These are phyloP conservation scores for Cetraspora pellucida DNA, from an alignment of 192 early-diverging fungal genomes.

Conservation along the genomic window DNA sequence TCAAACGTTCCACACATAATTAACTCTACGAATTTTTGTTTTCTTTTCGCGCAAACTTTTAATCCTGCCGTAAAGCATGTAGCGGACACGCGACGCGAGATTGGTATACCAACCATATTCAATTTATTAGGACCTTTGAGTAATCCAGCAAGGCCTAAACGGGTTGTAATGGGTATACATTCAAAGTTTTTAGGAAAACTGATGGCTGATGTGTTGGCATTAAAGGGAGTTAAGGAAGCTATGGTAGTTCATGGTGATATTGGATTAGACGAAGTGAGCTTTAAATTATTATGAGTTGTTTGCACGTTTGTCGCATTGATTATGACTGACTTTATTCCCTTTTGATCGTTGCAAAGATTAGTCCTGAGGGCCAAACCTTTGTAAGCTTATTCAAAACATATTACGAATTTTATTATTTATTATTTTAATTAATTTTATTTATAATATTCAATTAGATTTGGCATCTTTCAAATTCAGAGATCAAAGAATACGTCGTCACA, in stretches of 20 bases:
- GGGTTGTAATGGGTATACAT: constrained; percentile 91
- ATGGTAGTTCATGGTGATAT: constrained; percentile 92
- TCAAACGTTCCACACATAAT: constrained; percentile 69
- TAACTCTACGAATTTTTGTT: constrained; percentile 74
- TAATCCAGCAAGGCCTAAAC: constrained; percentile 83
- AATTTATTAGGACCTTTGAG: constrained; percentile 91
- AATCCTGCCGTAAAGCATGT: constrained; percentile 89
- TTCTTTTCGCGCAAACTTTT: constrained; percentile 89
- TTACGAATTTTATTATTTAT: too few relatives aligned
- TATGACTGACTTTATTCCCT: not conserved
- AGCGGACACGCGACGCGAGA: constrained; percentile 73
- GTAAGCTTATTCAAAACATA: constrained; percentile 48
- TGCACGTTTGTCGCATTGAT: too few relatives aligned
- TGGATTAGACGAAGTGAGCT: constrained; percentile 82
- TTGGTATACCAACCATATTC: constrained; percentile 93
- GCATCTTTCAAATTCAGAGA: constrained; percentile 67
- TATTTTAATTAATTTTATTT: too few relatives aligned
- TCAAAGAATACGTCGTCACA: constrained; percentile 66
- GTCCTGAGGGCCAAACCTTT: constrained; percentile 82
- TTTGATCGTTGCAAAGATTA: constrained; percentile 58
- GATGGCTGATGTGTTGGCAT: constrained; percentile 80
- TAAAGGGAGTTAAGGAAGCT: constrained; percentile 77
- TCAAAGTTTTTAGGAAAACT: constrained; percentile 73
- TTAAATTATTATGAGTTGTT: too few relatives aligned
- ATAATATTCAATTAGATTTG: constrained; percentile 60